phyloP scores from a whole-genome alignment of 176 grass and related monocot species.

The Triticum urartu region DNA sequence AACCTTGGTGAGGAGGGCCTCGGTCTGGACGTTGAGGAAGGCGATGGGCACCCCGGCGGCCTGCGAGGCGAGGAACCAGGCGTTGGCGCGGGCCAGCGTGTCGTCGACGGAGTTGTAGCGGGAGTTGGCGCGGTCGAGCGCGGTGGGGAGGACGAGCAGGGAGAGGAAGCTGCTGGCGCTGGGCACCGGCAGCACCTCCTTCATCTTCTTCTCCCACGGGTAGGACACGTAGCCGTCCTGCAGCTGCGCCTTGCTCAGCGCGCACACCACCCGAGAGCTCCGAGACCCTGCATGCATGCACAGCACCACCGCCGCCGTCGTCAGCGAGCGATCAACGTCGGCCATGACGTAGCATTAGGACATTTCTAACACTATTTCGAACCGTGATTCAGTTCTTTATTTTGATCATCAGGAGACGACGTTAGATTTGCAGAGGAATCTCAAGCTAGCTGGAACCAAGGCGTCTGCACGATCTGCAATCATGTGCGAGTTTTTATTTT shows the following conservation, averaged over 20 bases:
- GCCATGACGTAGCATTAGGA: background rate
- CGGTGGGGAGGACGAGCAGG: slow-evolving; percentile 77
- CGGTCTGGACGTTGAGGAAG: slow-evolving; percentile 92
- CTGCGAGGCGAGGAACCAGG: slow-evolving; percentile 75
- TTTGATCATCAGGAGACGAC: background rate
- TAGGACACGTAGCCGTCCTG: slow-evolving; percentile 90
- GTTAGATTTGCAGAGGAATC: slow-evolving; percentile 4
- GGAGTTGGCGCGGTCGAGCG: slow-evolving; percentile 54
- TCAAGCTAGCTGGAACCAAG: background rate
- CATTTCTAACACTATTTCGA: background rate
- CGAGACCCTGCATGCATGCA: slow-evolving; percentile 52
- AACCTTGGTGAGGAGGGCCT: slow-evolving; percentile 94
- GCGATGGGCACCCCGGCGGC: slow-evolving; percentile 66
- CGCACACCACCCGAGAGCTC: slow-evolving; percentile 79
- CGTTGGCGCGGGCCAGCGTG: slow-evolving; percentile 77
- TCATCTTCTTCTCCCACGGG: slow-evolving; percentile 98
- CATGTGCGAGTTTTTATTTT: background rate
- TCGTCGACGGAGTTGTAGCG: slow-evolving; percentile 84
- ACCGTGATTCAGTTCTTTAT: background rate
- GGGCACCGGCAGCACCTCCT: slow-evolving; percentile 61
- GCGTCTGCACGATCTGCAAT: background rate
- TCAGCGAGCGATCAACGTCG: background rate
- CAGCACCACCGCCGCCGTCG: background rate
- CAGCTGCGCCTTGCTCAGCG: slow-evolving; percentile 80
- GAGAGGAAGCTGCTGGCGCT: slow-evolving; percentile 81